Percentiles rank a stretch among this genome's conserved stretches.
Conservation (phyloP, 225 moss, liverwort and hornwort species). For the Anthoceros angustus region DNA sequence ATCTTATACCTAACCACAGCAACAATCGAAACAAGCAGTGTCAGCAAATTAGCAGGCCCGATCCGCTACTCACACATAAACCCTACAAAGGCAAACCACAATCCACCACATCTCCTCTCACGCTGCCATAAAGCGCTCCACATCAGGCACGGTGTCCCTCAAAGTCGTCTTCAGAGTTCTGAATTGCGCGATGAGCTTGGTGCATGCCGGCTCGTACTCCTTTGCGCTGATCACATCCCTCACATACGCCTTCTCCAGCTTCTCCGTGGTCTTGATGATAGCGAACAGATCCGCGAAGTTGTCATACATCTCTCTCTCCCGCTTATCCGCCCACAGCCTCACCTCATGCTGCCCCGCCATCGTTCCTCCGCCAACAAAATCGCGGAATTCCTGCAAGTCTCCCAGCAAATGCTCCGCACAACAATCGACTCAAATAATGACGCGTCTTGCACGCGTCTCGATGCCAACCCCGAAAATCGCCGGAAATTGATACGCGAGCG, state of each 20-base stretch:
- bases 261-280: conserved; percentile 94
- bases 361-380: too few species aligned
- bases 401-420: too few species aligned
- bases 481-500: too few species aligned
- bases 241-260: conserved; percentile 96
- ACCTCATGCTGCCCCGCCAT: conserved; percentile 57
- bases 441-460: too few species aligned
- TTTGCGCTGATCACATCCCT: conserved; percentile 90
- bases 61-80: not conserved
- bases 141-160: conserved; percentile 79
- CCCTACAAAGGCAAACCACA: not conserved
- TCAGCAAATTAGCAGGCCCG: not conserved
- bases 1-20: conserved; percentile 31
- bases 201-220: conserved; percentile 94
- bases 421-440: too few species aligned
- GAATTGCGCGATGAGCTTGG: conserved; percentile 91
- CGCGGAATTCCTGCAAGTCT: too few species aligned
- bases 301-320: conserved; percentile 59
- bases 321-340: conserved; percentile 81
- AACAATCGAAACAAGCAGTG: not conserved
- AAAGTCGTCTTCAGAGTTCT: conserved; percentile 82
- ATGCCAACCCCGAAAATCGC: too few species aligned
- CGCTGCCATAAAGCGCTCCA: conserved; percentile 72
- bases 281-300: conserved; percentile 94
- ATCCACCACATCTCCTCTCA: conserved; percentile 5